These are phyloP conservation scores for Schrenkiella parvula DNA, from an alignment of 345 rosid species.

Conservation along the genomic window DNA sequence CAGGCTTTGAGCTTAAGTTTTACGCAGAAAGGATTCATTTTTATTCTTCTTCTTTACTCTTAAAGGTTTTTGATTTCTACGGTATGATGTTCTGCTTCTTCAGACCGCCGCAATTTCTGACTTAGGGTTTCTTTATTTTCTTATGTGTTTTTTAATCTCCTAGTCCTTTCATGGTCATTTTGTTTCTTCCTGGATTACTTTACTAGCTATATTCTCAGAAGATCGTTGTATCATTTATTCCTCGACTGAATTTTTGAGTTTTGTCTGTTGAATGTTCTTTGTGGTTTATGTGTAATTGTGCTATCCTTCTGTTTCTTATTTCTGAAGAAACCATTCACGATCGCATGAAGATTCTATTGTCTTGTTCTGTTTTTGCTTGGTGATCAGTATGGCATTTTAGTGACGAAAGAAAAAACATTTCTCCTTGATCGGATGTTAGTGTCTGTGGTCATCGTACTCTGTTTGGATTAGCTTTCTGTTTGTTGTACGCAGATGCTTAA, in stretches of 20 bases:
- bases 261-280: not conserved
- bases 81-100: conserved; percentile 22
- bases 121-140: not conserved
- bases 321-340: not conserved
- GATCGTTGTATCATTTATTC: not conserved
- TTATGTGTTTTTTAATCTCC: not conserved
- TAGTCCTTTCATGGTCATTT: not conserved
- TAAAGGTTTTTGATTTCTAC: conserved; percentile 1
- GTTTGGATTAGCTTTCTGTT: not conserved
- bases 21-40: not conserved
- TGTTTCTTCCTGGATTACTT: not conserved
- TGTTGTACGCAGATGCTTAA: not conserved
- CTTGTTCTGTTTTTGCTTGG: not conserved
- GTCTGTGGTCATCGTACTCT: not conserved
- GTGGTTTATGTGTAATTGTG: not conserved
- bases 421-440: not conserved
- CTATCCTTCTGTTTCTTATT: not conserved
- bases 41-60: not conserved
- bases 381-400: not conserved
- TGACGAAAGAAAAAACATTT: not conserved
- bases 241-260: not conserved
- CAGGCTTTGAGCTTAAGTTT: not conserved
- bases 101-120: conserved; percentile 12
- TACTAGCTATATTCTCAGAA: not conserved
- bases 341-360: not conserved